A percentile compares a stretch with the other conserved stretches of the same genome.
phyloP scores from a whole-genome alignment of 805 yeast genomes.

The Candida ortonii region DNA sequence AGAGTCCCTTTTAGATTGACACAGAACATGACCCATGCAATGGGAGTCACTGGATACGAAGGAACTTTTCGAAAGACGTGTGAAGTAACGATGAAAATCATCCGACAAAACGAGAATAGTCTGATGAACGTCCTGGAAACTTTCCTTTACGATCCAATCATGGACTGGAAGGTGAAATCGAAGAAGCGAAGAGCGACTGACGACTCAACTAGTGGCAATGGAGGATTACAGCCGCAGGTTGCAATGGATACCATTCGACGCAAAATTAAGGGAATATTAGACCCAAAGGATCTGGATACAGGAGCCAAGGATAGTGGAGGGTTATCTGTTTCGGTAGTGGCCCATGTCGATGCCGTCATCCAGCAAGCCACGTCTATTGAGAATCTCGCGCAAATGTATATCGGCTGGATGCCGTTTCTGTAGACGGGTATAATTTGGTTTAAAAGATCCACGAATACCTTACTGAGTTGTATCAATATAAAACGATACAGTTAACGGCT shows the following conservation, averaged over 20 bases:
- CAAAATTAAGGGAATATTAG: slow-evolving; percentile 80
- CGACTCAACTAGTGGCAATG: slow-evolving; percentile 19
- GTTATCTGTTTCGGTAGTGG: slow-evolving; percentile 82
- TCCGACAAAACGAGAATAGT: slow-evolving; percentile 77
- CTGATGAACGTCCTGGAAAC: slow-evolving; percentile 90
- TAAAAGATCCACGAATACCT: no score
- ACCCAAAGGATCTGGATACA: slow-evolving; percentile 51
- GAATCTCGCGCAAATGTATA: slow-evolving; percentile 79
- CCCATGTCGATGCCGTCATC: slow-evolving; percentile 87
- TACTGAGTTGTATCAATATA: slow-evolving; percentile 1
- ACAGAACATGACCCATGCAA: slow-evolving; percentile 81
- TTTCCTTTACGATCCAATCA: slow-evolving; percentile 86
- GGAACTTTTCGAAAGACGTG: slow-evolving; percentile 84
- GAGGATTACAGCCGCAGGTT: slow-evolving; percentile 49
- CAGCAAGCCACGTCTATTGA: slow-evolving; percentile 75
- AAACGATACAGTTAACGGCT: slow-evolving; percentile 2
- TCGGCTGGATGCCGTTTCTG: slow-evolving; percentile 87
- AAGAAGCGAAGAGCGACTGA: slow-evolving; percentile 35
- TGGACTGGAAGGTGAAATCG: slow-evolving; percentile 58
- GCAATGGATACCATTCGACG: slow-evolving; percentile 72
- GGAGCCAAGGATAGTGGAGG: slow-evolving; percentile 45
- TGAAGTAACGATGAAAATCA: slow-evolving; percentile 72
- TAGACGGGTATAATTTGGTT: no score
- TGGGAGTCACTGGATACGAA: slow-evolving; percentile 82
- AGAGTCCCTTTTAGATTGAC: slow-evolving; percentile 92